Evolutionary conservation across 257 asterid genomes (phyloP), one percentile per base, ranked within the genome.

Genomic region (Capsicum pubescens): DNA sequence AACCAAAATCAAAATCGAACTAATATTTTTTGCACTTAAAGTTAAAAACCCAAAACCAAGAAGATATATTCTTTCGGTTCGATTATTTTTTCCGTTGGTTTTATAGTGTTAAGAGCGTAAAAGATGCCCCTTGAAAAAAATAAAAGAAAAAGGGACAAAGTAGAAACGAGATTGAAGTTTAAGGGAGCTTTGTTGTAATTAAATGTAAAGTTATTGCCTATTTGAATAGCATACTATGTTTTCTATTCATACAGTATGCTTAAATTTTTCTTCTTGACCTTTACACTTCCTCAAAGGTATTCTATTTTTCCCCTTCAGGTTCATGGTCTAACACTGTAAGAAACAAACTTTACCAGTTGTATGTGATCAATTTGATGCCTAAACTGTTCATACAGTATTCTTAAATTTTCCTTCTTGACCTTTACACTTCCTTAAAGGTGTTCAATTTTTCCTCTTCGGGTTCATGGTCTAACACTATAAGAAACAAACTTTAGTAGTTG

Each of bases 321-420:
- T 58, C 48, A 66, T 54, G 50, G 16, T 68, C 80, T 82, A 35
- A 52, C 13, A 8, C 80, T 55, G 56, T 26, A 6, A 68, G 21
- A 32, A 68, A 35, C 35, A 36, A 66, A 81, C 48, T 60, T 69
- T 60, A 50, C 83, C 60, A 84, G 83, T 56, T 11, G 19, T 19
- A 71, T 50, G 35, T 72, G 72, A 55, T 48, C 26, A 13, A 36
- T 35, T 59, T 72, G 64, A 76, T 84, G 86, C 72, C 82, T 52
- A n/a, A n/a, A n/a, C 46, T 15, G 15, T 60, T 26, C 26, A 42
- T 46, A 44, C 32, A 50, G 36, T 82, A 55, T 82, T 56, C 61
- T 82, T 36, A 56, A 58, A 66, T 68, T 52, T 35, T 54, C 42
- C n/a, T 19, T 68, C 35, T n/a, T n/a, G 17, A 16, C 80, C 80